Base-by-base conservation (phyloP, 2,329 filamentous ascomycete genomes). In the Cladosporium velox region DNA sequence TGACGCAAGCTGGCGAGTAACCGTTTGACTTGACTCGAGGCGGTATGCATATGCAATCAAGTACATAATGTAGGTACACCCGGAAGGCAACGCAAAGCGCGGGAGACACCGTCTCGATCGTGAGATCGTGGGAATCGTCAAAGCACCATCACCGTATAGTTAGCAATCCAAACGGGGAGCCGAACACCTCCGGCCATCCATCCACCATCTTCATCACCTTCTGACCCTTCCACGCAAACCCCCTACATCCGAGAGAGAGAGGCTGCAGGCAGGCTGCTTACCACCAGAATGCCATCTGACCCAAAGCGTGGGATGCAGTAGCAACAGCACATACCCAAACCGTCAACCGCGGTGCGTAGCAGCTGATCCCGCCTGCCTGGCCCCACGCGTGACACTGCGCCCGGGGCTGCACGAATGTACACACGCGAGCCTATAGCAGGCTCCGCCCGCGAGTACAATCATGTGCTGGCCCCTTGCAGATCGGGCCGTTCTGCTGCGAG, bases 1-100 rank as follows among this genome's bases (percentile, higher is more conserved):
- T 61, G 59, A 61, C 59, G 59, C 58, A 60, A 28, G 52, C 52
- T 32, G 52, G 26, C 51, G 7, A 44, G 24, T 14, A 21, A 55
- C 11, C 6, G 30, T 8, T 5, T 8, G 30, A 32, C 24, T 49
- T 15, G 49, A 52, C 49, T 18, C 32, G 52, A 32, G 30, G 52
- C 30, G 52, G 52, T 55, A 55, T 55, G 52, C 52, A 55, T 5
- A 55, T 12, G 26, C 51, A 54, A 8, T 3, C 18, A 4, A n/a
- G 18, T 34, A 61, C 59, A 49, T 44, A n/a, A 44, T 24, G 41
- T 49, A 61, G 41, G 59, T 61, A 61, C 59, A 55, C 35, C 57
- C 35, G 57, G 11, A 55, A 55, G 28, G 52, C 52, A 55, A 34
- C 52, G 52, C 52, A 55, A 30, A 15, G n/a, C 52, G 52, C 52